Conservation (phyloP, 257 asterid species). For the Ballota nigra region DNA sequence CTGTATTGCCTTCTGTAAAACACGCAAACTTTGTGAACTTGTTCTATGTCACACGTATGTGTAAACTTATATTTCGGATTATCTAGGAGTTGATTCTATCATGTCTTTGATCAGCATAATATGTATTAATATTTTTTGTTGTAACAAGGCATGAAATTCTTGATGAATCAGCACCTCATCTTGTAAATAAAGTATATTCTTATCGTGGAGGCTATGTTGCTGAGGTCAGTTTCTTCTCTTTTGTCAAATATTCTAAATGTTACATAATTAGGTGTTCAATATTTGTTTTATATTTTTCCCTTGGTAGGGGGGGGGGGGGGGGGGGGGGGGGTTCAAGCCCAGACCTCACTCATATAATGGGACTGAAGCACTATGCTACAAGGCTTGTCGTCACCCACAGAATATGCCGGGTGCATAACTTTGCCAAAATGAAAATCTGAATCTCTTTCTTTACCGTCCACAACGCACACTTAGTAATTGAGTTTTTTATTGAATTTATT, state of each 20-base stretch:
- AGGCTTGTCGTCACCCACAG: neutral
- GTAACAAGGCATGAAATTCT: constrained; percentile 81
- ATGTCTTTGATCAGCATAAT: constrained; percentile 17
- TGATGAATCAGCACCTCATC: constrained; percentile 65
- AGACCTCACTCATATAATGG: neutral
- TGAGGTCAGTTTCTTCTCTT: constrained; percentile 60
- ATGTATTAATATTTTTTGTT: constrained; percentile 21
- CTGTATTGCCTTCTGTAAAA: constrained; percentile 91
- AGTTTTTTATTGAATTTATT: neutral
- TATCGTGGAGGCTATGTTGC: constrained; percentile 92
- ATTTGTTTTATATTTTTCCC: neutral
- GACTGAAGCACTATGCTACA: neutral
- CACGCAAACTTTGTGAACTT: constrained; percentile 96
- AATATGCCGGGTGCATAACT: neutral
- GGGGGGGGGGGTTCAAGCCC: neutral
- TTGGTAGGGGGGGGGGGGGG: neutral
- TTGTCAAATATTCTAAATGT: constrained; percentile 11
- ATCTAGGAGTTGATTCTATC: constrained; percentile 24
- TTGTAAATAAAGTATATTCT: constrained; percentile 58
- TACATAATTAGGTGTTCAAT: constrained; percentile 3
- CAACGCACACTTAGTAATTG: neutral
- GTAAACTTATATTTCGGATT: constrained; percentile 13
- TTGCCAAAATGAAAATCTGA: constrained; percentile 2
- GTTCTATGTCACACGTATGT: constrained; percentile 90
- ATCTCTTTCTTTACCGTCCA: neutral